phyloP scores from a whole-genome alignment of 2,329 filamentous ascomycete genomes.

The Trichoderma atrobrunneum region DNA sequence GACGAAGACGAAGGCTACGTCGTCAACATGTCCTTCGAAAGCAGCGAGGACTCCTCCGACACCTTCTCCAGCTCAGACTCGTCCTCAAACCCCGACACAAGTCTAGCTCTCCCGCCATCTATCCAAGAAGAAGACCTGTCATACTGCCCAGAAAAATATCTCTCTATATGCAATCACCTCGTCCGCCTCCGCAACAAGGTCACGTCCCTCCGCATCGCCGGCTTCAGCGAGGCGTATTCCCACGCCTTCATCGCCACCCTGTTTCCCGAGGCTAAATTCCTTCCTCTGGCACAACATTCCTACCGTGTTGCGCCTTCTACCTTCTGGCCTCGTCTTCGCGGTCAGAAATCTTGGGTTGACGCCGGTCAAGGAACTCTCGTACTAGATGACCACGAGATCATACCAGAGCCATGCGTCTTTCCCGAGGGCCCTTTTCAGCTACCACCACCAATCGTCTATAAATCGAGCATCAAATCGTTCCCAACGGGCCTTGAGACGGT shows the following conservation, averaged over 20 bases:
- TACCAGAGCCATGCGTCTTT: background rate
- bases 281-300: constrained; percentile 17
- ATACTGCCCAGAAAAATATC: constrained; percentile 34
- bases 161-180: constrained; percentile 34
- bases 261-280: constrained; percentile 24
- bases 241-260: constrained; percentile 28
- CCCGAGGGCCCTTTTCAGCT: constrained; percentile 29
- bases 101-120: background rate
- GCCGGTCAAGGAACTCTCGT: constrained; percentile 24
- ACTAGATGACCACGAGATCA: constrained; percentile 26
- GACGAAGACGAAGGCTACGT: background rate
- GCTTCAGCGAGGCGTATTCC: constrained; percentile 35
- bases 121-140: background rate
- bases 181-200: constrained; percentile 31
- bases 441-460: constrained; percentile 26
- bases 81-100: background rate
- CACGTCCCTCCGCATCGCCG: constrained; percentile 35
- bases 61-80: background rate
- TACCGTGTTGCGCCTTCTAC: constrained; percentile 34
- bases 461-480: background rate
- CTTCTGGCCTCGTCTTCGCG: constrained; percentile 30
- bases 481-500: background rate
- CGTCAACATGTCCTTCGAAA: background rate
- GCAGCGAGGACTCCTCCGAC: background rate
- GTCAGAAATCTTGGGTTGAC: constrained; percentile 32